Evolutionary conservation across 1,139 yeast species (phyloP).

Genomic region (Tardiomyces depauwii): DNA sequence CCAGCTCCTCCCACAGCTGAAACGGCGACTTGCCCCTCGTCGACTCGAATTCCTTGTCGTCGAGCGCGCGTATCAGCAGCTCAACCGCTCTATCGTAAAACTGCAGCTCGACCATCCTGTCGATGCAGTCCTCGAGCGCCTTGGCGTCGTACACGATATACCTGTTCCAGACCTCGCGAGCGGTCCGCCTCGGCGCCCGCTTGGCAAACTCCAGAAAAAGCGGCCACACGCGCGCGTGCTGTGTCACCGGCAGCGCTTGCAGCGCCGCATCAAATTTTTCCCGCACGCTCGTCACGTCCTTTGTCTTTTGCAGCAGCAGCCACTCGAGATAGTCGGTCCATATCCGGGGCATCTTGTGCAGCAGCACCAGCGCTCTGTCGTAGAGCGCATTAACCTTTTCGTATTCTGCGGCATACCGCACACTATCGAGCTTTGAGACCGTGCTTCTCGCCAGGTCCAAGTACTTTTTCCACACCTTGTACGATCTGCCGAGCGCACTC

Average conservation of each 20-base stretch:
- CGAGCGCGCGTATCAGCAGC: constrained; percentile 23
- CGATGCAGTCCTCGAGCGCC: constrained; percentile 24
- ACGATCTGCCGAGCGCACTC: constrained; percentile 34
- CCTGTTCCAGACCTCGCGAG: constrained; percentile 33
- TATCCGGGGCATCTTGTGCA: constrained; percentile 37
- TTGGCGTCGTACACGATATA: constrained; percentile 32
- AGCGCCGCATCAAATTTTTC: constrained; percentile 43
- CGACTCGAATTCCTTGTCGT: constrained; percentile 25
- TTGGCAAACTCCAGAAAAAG: constrained; percentile 41
- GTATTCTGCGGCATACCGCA: constrained; percentile 24
- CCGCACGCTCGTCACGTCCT: constrained; percentile 36
- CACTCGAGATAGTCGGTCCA: constrained; percentile 49
- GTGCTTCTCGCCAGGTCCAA: constrained; percentile 31
- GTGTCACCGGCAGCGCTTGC: constrained; percentile 36
- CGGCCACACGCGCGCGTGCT: constrained; percentile 56
- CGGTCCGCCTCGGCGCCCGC: constrained; percentile 30
- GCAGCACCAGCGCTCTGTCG: constrained; percentile 35
- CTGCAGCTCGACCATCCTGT: constrained; percentile 17
- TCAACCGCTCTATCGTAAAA: constrained; percentile 19
- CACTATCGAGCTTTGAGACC: constrained; percentile 23
- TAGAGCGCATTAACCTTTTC: constrained; percentile 33
- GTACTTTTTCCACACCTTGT: constrained; percentile 47
- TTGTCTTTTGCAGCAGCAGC: constrained; percentile 23
- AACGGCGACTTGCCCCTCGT: constrained; percentile 29
- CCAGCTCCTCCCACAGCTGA: constrained; percentile 37